A percentile compares a stretch with the other conserved stretches of the same genome.
Evolutionary conservation across 148 eudicot genomes (phyloP).

Genomic region (Vaccinium corymbosum): DNA sequence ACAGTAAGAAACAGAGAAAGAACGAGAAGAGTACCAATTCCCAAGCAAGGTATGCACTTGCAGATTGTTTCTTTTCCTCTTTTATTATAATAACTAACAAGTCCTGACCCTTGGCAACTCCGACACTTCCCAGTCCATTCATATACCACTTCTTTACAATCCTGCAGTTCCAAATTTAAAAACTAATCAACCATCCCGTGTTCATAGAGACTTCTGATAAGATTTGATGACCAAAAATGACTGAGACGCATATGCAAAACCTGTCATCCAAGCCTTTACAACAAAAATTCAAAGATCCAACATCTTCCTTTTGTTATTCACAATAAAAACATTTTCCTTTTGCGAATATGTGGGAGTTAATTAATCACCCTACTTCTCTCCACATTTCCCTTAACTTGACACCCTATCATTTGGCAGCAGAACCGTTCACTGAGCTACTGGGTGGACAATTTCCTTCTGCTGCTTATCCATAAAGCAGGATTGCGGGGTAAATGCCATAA

Average conservation of each 20-base stretch:
- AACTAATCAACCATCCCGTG: not conserved
- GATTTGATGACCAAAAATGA: not conserved
- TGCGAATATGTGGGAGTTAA: not conserved
- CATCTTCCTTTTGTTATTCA: not conserved
- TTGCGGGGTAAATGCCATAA: not conserved
- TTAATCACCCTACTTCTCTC: not conserved
- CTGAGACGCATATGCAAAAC: not conserved
- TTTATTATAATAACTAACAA: slow-evolving; percentile 71
- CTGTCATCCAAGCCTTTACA: not conserved
- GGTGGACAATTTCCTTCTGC: not conserved
- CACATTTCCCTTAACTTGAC: not conserved
- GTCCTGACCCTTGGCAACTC: slow-evolving; percentile 91
- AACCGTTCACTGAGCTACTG: not conserved
- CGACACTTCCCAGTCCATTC: slow-evolving; percentile 99
- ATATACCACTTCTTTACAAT: slow-evolving; percentile 72
- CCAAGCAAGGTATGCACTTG: slow-evolving; percentile 95
- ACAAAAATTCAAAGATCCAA: not conserved
- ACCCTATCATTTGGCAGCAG: not conserved
- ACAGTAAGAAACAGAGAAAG: not conserved
- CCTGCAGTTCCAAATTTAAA: slow-evolving; percentile 40
- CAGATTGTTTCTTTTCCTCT: slow-evolving; percentile 74
- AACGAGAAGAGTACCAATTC: slow-evolving; percentile 58
- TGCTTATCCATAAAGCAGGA: not conserved
- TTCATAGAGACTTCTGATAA: slow-evolving; percentile 1
- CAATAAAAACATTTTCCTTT: not conserved